Evolutionary conservation across 179 eudicot species (phyloP), one percentile per base, ranked within the genome.

Genomic region (Corrigiola litoralis): DNA sequence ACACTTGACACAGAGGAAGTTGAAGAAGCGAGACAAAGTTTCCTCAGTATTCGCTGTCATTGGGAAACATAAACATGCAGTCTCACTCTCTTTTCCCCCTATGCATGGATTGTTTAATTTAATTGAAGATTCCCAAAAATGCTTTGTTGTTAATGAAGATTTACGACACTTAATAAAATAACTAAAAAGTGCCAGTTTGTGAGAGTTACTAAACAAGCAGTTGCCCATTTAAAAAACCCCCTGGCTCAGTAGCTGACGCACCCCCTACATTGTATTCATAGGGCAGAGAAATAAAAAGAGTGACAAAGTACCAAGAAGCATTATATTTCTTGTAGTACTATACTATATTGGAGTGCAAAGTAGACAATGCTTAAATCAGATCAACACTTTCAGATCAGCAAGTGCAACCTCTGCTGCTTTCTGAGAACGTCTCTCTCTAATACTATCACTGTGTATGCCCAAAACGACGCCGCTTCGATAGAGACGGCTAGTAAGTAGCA

Each of bases 81-180:
- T 20, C 37, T 24, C n/a, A 24, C 65, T 29, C 65, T 29, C 65
- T 44, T 52, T 31, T 29, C 6, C 24, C 34, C 7, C n/a, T n/a
- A n/a, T n/a, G n/a, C n/a, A n/a, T n/a, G 33, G 17, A 18, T 38
- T 41, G 40, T 40, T 66, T 66, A 56, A 8, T 10, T 44, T 32
- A 67, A 53, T 58, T 34, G 68, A 67, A 67, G 63, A 55, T 67
- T 67, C 63, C 71, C 71, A 34, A 67, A 67, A 56, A 67, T 67
- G 71, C 71, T 67, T 57, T 28, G 71, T 46, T 56, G 71, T 67
- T 67, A 57, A 67, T 57, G 64, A 67, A 56, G 46, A 41, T 20
- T 27, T 54, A 5, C 21, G 6, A 12, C 12, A 9, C 32, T 9
- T 24, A 28, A 25, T 52, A 50, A 64, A 50, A 14, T 10, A 37